A percentile compares a stretch with the other conserved stretches of the same genome.
Conservation (phyloP, 805 yeast genomes). For the Priceomyces haplophilus region DNA sequence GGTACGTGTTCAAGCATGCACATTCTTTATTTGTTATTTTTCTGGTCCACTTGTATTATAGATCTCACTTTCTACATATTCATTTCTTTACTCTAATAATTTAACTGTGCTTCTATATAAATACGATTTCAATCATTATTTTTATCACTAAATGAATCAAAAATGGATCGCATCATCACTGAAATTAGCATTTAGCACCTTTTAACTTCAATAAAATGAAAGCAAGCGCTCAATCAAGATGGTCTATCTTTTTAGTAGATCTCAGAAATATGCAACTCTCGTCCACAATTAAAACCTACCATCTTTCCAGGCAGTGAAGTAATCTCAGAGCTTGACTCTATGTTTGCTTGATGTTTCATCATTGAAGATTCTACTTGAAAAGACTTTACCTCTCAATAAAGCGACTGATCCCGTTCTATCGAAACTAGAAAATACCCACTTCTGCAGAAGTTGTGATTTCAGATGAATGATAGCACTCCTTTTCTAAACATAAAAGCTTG, state of each 20-base stretch:
- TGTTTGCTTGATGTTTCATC: constrained; percentile 80
- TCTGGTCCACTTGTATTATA: constrained; percentile 3
- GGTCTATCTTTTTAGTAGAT: constrained; percentile 1
- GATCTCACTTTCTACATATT: neutral
- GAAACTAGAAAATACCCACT: constrained; percentile 14
- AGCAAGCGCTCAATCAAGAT: neutral
- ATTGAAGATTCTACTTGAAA: constrained; percentile 23
- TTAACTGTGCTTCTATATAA: neutral
- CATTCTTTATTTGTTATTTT: neutral
- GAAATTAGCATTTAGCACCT: neutral
- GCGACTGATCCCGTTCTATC: neutral
- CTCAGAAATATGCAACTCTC: constrained; percentile 63
- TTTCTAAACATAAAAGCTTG: constrained; percentile 34
- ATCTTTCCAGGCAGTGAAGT: constrained; percentile 47
- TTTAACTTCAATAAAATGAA: constrained; percentile 2
- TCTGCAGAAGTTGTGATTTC: constrained; percentile 18
- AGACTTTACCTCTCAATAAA: neutral
- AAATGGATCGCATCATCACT: no score
- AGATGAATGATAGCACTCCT: neutral
- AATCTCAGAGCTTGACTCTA: constrained; percentile 89
- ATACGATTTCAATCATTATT: no score
- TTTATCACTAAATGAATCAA: no score
- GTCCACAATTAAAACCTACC: constrained; percentile 49
- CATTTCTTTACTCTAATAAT: neutral
- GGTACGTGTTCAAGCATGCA: neutral